Base-by-base conservation (phyloP, 768 basidiomycete genomes). In the Phaeotremella fagi region DNA sequence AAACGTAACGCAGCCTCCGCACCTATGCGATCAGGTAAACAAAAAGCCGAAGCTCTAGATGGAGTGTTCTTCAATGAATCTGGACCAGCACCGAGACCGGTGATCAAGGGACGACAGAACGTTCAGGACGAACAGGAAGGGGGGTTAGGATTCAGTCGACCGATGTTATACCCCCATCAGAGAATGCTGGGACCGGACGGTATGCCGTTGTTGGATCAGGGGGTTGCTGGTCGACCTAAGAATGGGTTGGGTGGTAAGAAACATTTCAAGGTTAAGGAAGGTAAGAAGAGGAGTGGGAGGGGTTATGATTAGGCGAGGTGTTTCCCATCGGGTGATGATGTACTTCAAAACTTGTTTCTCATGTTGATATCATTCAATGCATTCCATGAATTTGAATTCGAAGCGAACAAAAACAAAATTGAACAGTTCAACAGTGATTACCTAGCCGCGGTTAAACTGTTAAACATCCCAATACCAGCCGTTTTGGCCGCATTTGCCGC, bases 281-380 rank as follows among this genome's bases (percentile, higher is more conserved):
- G 81, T 44, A 98, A 98, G 77, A 87, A 92, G 75, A 79, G 94
- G 57, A 90, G 89, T 68, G 94, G 94, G 14, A 86, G 82, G 67
- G 94, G 94, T 22, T 98, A 97, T 64, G 94, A 95, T 72, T 70
- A 58, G 48, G 45, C 33, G n/a, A n/a, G n/a, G n/a, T n/a, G n/a
- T n/a, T n/a, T n/a, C n/a, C n/a, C n/a, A n/a, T n/a, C n/a, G n/a
- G n/a, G n/a, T n/a, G n/a, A n/a, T n/a, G n/a, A n/a, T n/a, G n/a
- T n/a, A n/a, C n/a, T n/a, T n/a, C n/a, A n/a, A n/a, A n/a, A n/a
- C n/a, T n/a, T n/a, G n/a, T n/a, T n/a, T n/a, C n/a, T n/a, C n/a
- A n/a, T n/a, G n/a, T n/a, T n/a, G n/a, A n/a, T n/a, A n/a, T n/a
- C n/a, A n/a, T n/a, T n/a, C n/a, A n/a, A n/a, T n/a, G n/a, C n/a